Conservation (phyloP, 352 stramenopile species). For the Phytopythium helicoides region DNA sequence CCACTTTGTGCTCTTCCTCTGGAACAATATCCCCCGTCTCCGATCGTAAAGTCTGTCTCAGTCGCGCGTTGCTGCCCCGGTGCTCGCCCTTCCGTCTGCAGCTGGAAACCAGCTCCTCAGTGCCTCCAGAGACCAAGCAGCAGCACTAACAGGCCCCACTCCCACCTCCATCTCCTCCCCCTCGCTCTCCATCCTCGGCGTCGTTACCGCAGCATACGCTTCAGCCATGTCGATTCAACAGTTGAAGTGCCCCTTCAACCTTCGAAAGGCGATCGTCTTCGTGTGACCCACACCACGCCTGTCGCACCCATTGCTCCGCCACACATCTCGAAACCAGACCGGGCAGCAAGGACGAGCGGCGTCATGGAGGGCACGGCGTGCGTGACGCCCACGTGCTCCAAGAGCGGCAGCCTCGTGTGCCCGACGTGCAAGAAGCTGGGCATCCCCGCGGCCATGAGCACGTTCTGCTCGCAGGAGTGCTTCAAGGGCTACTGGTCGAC, state of each 20-base stretch:
- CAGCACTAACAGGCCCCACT: no score
- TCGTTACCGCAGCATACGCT: slow-evolving; percentile 23
- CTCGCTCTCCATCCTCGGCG: slow-evolving; percentile 7
- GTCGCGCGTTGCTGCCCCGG: no score
- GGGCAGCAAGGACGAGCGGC: background rate
- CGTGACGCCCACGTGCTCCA: slow-evolving; percentile 71
- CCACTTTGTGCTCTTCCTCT: no score
- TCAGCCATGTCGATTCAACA: slow-evolving; percentile 21
- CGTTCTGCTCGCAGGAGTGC: slow-evolving; percentile 94
- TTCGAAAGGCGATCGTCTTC: no score
- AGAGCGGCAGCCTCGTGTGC: slow-evolving; percentile 85
- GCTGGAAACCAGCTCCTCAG: no score
- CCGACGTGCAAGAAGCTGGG: slow-evolving; percentile 91
- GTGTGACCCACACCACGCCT: slow-evolving; percentile 8
- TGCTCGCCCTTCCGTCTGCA: no score
- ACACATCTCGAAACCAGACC: background rate
- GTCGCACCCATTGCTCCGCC: background rate
- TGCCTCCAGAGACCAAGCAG: no score
- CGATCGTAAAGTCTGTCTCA: no score
- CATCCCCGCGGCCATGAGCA: slow-evolving; percentile 80
- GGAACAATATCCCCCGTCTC: no score
- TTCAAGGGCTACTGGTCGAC: slow-evolving; percentile 95
- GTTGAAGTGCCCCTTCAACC: slow-evolving; percentile 5
- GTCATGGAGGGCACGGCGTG: slow-evolving; percentile 1
- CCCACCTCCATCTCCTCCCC: background rate